Base-by-base conservation (phyloP, 106 monocot species). In the Dactylorhiza incarnata region DNA sequence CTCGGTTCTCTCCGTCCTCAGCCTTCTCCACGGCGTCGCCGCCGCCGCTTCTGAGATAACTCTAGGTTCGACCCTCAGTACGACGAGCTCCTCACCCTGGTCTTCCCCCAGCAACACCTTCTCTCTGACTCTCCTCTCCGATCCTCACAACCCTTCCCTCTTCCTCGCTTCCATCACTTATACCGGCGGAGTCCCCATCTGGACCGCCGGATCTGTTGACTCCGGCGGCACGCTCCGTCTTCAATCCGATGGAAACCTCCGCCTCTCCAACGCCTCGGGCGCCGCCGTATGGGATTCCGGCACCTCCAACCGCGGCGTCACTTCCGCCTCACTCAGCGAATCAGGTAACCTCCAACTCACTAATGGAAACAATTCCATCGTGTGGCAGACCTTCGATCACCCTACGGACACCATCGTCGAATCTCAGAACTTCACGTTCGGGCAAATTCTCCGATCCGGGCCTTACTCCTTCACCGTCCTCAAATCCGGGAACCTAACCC, bases 301-400 rank as follows among this genome's bases (percentile, higher is more conserved):
- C 80, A 94, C 94, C 47, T 11, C 79, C 25, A 46, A 69, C 10
- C 74, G 17, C 0, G 83, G 80, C n/a, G 90, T 90, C 76, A 29
- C 81, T 68, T 14, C 73, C 68, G 91, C 83, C 13, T 26, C 74
- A 26, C 82, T 94, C 66, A 68, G 59, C 37, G 94, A 94, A 0
- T 58, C 51, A 12, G 94, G 91, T 53, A 88, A 91, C 78, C 74
- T 94, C 59, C 66, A 66, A 48, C 82, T 94, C 68, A 72, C 56
- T 10, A 83, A 86, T 59, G 46, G 76, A 6, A 75, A 56, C 71
- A 59, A 17, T 56, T 20, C 75, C 48, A 25, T 63, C 58, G 22
- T 94, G 52, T 94, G 94, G 94, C 73, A 91, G 20, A 79, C 88
- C 55, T 94, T 90, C 85, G 81, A 77, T 9, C 14, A 89, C 77